A percentile compares a stretch with the other conserved stretches of the same genome.
These are phyloP conservation scores for Sorghum bicolor DNA, from an alignment of 176 grass and related monocot species.

Conservation along the genomic window Sorghum_bicolor_NCBIv3 NC_012873.2:57445501-57446000, in stretches of 20 bases:
- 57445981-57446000: neutral
- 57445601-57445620: conserved; percentile 5
- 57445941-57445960: neutral
- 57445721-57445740: conserved; percentile 23
- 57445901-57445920: conserved; percentile 26
- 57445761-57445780: conserved; percentile 66
- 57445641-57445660: conserved; percentile 11
- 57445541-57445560: neutral
- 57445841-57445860: conserved; percentile 32
- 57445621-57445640: conserved; percentile 25
- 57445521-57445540: neutral
- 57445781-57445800: conserved; percentile 77
- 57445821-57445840: conserved; percentile 43
- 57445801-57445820: conserved; percentile 49
- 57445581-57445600: neutral
- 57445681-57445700: conserved; percentile 4
- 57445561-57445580: conserved; percentile 9
- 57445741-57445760: conserved; percentile 15
- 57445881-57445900: neutral
- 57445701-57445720: neutral
- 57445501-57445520: neutral
- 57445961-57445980: neutral
- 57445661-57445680: neutral
- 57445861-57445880: conserved; percentile 27
- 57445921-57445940: conserved; percentile 26